phyloP scores from a whole-genome alignment of 2,329 filamentous ascomycete genomes.

The Berkeleyomyces basicola region DNA sequence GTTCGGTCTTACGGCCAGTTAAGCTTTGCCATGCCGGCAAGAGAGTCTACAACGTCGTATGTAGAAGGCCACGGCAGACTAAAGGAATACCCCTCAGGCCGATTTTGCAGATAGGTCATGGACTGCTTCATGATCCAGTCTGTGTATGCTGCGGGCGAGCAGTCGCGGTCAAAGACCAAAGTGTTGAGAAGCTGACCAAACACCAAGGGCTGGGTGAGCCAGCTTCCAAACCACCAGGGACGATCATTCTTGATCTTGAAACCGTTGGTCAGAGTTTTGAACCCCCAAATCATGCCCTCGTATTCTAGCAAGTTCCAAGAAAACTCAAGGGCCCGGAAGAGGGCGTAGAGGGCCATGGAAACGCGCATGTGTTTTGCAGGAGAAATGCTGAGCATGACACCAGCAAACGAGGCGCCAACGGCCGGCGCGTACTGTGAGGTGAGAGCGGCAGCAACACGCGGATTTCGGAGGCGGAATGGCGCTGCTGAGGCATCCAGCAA shows the following conservation, averaged over 20 bases:
- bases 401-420: conserved; percentile 76
- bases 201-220: conserved; percentile 62
- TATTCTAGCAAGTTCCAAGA: conserved; percentile 70
- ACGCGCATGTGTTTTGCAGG: conserved; percentile 50
- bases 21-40: conserved; percentile 65
- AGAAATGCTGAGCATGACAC: conserved; percentile 63
- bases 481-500: conserved; percentile 65
- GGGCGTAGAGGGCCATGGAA: conserved; percentile 64
- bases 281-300: conserved; percentile 50
- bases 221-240: conserved; percentile 75
- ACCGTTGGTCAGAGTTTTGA: conserved; percentile 20
- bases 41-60: conserved; percentile 60
- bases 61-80: conserved; percentile 57
- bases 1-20: conserved; percentile 58
- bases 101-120: conserved; percentile 58
- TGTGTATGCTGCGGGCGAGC: conserved; percentile 39
- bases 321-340: conserved; percentile 72
- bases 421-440: conserved; percentile 76
- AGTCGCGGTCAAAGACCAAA: conserved; percentile 60
- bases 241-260: conserved; percentile 40
- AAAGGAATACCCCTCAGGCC: conserved; percentile 51
- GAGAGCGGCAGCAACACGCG: conserved; percentile 53
- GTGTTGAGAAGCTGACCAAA: conserved; percentile 64
- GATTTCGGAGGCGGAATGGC: conserved; percentile 71
- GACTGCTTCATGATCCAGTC: conserved; percentile 52